Percentiles rank a stretch among this genome's conserved stretches.
Conservation (phyloP, 495 filamentous ascomycete genomes). For the Massariosphaeria phaeospora region DNA sequence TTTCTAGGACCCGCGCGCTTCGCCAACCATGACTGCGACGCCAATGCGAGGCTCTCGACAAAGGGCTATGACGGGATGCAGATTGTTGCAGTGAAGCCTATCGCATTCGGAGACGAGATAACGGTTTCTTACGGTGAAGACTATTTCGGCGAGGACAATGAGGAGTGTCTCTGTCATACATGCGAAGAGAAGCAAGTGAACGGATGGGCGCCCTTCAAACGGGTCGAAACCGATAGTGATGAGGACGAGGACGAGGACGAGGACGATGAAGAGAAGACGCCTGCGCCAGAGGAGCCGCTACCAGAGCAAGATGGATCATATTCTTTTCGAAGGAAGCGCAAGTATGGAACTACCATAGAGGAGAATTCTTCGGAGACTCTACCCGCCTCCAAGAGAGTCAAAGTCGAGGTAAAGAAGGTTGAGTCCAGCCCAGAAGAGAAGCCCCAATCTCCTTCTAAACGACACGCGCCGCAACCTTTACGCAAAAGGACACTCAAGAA, state of each 20-base stretch:
- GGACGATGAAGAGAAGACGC: constrained; percentile 1
- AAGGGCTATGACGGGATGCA: constrained; percentile 80
- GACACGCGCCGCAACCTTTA: neutral
- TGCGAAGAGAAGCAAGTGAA: constrained; percentile 74
- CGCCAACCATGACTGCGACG: constrained; percentile 93
- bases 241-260: constrained; percentile 26
- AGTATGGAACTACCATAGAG: constrained; percentile 9
- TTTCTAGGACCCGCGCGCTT: constrained; percentile 95
- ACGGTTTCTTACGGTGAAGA: constrained; percentile 92
- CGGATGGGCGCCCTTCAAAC: constrained; percentile 61
- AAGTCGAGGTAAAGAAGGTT: neutral
- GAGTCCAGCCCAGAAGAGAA: neutral
- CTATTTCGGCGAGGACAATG: constrained; percentile 93
- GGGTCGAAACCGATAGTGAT: constrained; percentile 18
- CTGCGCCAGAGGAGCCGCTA: neutral
- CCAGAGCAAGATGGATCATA: constrained; percentile 10
- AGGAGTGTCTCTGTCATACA: constrained; percentile 85
- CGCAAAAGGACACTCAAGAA: constrained; percentile 14
- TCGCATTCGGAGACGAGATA: constrained; percentile 86
- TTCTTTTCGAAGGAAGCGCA: constrained; percentile 34
- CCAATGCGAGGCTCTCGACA: constrained; percentile 82
- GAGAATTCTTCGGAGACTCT: neutral
- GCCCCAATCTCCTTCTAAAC: constrained; percentile 4
- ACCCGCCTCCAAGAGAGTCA: constrained; percentile 13
- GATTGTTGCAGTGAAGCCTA: constrained; percentile 72